Percentiles rank a stretch among this genome's conserved stretches.
Conservation (phyloP, 1,284 basidiomycete species). For the Rhodotorula mucilaginosa region DNA sequence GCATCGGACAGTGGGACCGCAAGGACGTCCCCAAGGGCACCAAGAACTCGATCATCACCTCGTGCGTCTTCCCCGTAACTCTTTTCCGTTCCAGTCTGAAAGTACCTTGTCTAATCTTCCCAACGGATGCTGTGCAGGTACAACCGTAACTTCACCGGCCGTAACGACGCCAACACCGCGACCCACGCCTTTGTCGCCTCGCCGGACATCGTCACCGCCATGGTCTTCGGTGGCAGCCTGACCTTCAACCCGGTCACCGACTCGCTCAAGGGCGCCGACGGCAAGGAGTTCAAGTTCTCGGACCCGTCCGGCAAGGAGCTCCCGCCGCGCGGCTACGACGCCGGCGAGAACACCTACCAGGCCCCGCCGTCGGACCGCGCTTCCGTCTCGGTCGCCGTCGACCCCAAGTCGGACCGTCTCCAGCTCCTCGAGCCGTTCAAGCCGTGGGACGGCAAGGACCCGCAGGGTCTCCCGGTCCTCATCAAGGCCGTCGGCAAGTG, state of each 20-base stretch:
- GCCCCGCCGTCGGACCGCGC: conserved; percentile 83
- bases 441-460: conserved; percentile 90
- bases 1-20: conserved; percentile 99
- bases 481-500: conserved; percentile 99
- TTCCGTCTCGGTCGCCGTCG: conserved; percentile 79
- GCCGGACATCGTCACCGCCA: conserved; percentile 95
- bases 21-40: conserved; percentile 95
- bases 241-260: conserved; percentile 97
- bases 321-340: conserved; percentile 90
- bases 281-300: conserved; percentile 96
- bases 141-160: conserved; percentile 99
- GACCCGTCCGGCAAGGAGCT: conserved; percentile 87
- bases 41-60: conserved; percentile 68
- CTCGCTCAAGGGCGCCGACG: conserved; percentile 80
- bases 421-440: conserved; percentile 89
- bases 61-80: background rate
- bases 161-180: conserved; percentile 98
- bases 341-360: conserved; percentile 96
- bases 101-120: background rate
- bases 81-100: too few relatives aligned
- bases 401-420: conserved; percentile 87
- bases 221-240: conserved; percentile 90
- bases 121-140: conserved; percentile 53
- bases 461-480: conserved; percentile 81
- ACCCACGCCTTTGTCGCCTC: conserved; percentile 99